Evolutionary conservation across 257 asterid species (phyloP), one percentile per base, ranked within the genome.

Genomic region (Thymus mandschuricus): DNA sequence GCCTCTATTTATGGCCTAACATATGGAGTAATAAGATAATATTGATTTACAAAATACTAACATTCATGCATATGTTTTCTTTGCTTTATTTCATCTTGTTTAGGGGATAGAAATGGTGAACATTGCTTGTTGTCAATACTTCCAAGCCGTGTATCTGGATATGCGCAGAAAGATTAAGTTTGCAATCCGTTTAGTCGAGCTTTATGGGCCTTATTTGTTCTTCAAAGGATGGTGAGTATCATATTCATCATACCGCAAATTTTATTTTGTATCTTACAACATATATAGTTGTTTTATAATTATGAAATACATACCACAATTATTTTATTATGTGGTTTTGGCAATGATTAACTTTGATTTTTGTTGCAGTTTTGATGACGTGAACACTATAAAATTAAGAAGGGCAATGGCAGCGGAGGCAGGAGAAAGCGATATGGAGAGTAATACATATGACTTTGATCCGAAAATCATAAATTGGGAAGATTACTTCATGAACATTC

Each of bases 161-260:
- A 75, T 72, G 66, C 41, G 79, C 71, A 70, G 96, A 57, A 91
- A 87, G 75, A 80, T 91, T 66, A 87, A 86, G 76, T 87, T 69
- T 5, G 89, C 89, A 44, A 58, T 79, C 84, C 78, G 89, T 30
- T 57, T 94, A 85, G 68, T 87, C 8, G 91, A 89, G 10, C 96
- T 94, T 28, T 94, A 91, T 55, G 82, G 72, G 3, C 98, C 98
- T 45, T 91, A 91, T 68, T 73, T 94, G 79, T 91, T 94, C 89
- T 94, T 84, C 79, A 83, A 85, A 73, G 97, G 97, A 81, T 69
- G 72, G 97, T 94, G 79, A 94, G 98, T 10, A 45, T 1, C 6
- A 1, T 21, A 21, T 21, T 21, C 21, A 21, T 21, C 21, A 21
- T 21, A 21, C 21, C 21, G 21, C 21, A 21, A 21, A 29, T 43